Evolutionary conservation across 1,284 basidiomycete species (phyloP), one percentile per base, ranked within the genome.

Genomic region (Tilletia indica): DNA sequence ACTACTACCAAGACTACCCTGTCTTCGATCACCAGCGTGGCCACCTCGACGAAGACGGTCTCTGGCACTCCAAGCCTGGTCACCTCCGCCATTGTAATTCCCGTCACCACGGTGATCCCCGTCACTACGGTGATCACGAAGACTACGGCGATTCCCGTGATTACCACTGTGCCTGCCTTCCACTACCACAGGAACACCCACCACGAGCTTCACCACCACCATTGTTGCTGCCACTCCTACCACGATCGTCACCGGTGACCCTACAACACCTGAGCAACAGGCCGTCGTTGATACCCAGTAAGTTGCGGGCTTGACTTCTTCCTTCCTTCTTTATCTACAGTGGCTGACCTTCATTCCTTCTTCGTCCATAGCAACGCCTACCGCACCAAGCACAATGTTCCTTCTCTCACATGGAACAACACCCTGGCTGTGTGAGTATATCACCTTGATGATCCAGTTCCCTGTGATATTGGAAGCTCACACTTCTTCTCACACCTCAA

Each of bases 301-400:
- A 2, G 39, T 68, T 34, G 6, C 25, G 9, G 6, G 42, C 14
- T 45, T 14, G 34, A 42, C 9, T 34, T 31, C 25, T 6, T 9
- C 14, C 42, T 14, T 8, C 42, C 14, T 45, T 9, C n/a, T 31
- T n/a, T 39, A 11, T 4, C 3, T 31, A 19, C 25, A 31, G 25
- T 31, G 25, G 25, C 25, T 31, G 25, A 31, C 25, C 25, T 31
- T 31, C 25, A 2, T 31, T 31, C 25, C 25, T 31, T 31, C 25
- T 31, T 2, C n/a, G 48, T n/a, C 34, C 56, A 19, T 31, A 75
- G 76, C 72, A 78, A 76, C 56, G 38, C 39, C 1, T 71, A 73
- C 61, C 77, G 77, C 42, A 63, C 73, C 45, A 68, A 68, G 42
- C 74, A 78, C 72, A 68, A 68, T 3, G 75, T 70, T 12, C 16